phyloP scores from a whole-genome alignment of 208 protist genomes.

The Crithidia thermophila region DNA sequence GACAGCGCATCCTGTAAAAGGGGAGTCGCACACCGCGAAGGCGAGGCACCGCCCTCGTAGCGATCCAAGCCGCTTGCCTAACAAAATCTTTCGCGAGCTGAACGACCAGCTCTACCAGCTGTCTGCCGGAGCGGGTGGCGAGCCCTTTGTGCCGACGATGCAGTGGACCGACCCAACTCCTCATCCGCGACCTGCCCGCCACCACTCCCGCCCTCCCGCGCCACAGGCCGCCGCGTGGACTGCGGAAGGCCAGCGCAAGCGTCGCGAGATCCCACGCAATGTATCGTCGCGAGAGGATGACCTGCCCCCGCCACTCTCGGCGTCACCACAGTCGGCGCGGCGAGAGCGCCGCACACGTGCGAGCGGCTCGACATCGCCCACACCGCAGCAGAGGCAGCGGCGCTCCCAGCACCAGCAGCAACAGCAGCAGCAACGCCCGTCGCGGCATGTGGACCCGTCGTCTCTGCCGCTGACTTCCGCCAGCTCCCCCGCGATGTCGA shows the following conservation, averaged over 20 bases:
- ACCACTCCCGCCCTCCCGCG: conserved; percentile 1
- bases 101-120: conserved; percentile 23
- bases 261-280: background rate
- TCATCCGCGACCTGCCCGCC: no score
- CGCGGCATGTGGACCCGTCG: conserved; percentile 25
- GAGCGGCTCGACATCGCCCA: no score
- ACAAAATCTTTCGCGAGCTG: conserved; percentile 35
- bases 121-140: background rate
- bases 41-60: conserved; percentile 8
- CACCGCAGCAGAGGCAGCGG: background rate
- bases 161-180: conserved; percentile 6
- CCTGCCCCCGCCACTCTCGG: conserved; percentile 13
- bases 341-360: background rate
- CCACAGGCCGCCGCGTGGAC: no score
- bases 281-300: background rate
- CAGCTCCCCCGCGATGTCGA: conserved; percentile 12
- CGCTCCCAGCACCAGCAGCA: conserved; percentile 1
- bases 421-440: background rate
- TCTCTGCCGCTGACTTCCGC: conserved; percentile 23
- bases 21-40: background rate
- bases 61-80: conserved; percentile 28
- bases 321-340: conserved; percentile 3
- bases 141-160: conserved; percentile 28
- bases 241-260: background rate
- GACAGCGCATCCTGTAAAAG: background rate